Evolutionary conservation across 768 basidiomycete genomes (phyloP).

Genomic region (Amanita jacksonii): DNA sequence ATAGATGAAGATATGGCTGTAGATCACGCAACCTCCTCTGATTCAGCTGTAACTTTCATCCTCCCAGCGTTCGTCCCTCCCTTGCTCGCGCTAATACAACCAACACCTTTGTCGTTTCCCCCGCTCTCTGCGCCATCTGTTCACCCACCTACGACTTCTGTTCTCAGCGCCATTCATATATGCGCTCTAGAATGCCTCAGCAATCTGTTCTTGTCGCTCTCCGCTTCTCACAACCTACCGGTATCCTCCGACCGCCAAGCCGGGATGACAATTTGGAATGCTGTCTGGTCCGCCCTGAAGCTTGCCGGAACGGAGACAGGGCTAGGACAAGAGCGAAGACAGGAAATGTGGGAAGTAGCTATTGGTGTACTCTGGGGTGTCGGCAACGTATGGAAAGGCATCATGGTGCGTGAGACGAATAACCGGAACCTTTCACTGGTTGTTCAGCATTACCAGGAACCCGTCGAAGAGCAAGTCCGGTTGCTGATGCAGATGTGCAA

Average conservation of each 20-base stretch:
- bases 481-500: slow-evolving; percentile 60
- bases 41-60: slow-evolving; percentile 29
- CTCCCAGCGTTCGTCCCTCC: slow-evolving; percentile 60
- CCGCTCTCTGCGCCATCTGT: slow-evolving; percentile 57
- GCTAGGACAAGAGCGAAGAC: slow-evolving; percentile 56
- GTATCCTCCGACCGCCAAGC: slow-evolving; percentile 35
- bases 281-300: slow-evolving; percentile 53
- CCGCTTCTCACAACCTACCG: slow-evolving; percentile 33
- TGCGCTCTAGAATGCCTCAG: slow-evolving; percentile 84
- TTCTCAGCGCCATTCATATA: slow-evolving; percentile 73
- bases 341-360: slow-evolving; percentile 71
- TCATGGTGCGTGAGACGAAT: slow-evolving; percentile 43
- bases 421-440: too few species aligned
- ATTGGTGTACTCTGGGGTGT: slow-evolving; percentile 85
- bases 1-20: slow-evolving; percentile 31
- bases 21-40: slow-evolving; percentile 30
- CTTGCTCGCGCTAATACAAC: slow-evolving; percentile 58
- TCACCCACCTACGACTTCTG: slow-evolving; percentile 86
- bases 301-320: slow-evolving; percentile 50
- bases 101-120: slow-evolving; percentile 76
- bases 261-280: slow-evolving; percentile 52
- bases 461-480: slow-evolving; percentile 49
- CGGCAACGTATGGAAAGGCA: slow-evolving; percentile 65
- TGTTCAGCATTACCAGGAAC: slow-evolving; percentile 31
- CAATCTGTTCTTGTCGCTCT: slow-evolving; percentile 75